Evolutionary conservation across 2,329 filamentous ascomycete species (phyloP).

Genomic region (Shiraia bambusicola): DNA sequence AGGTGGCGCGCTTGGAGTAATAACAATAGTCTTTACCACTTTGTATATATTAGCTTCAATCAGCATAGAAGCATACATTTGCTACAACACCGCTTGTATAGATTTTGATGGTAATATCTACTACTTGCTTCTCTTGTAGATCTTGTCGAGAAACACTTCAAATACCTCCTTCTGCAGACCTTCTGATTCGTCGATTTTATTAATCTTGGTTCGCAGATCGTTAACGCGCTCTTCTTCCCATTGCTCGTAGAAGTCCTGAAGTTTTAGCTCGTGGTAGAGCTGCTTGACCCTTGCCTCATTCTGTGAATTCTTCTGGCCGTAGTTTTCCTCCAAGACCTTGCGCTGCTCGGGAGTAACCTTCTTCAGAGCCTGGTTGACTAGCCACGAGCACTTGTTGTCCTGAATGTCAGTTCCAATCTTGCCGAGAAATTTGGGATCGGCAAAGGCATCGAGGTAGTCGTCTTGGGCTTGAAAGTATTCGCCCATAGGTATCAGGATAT

Average conservation of each 20-base stretch:
- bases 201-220: constrained; percentile 77
- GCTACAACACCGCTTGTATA: too few relatives aligned
- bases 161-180: constrained; percentile 91
- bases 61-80: too few relatives aligned
- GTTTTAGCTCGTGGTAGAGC: constrained; percentile 80
- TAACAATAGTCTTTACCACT: too few relatives aligned
- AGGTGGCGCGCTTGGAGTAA: too few relatives aligned
- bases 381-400: constrained; percentile 99
- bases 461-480: constrained; percentile 99
- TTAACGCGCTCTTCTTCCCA: constrained; percentile 86
- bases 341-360: constrained; percentile 82
- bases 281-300: constrained; percentile 86
- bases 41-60: too few relatives aligned
- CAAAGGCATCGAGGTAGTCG: constrained; percentile 98
- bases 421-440: constrained; percentile 86
- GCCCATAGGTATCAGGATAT: constrained; percentile 93
- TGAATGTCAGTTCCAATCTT: constrained; percentile 99
- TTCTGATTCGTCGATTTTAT: constrained; percentile 76
- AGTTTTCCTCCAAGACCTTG: constrained; percentile 84
- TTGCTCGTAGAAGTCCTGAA: constrained; percentile 79
- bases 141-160: constrained; percentile 88
- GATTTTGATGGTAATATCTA: too few relatives aligned
- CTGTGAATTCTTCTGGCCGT: constrained; percentile 83
- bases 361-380: constrained; percentile 90
- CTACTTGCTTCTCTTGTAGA: constrained; percentile 98